Percentiles rank a stretch among this genome's conserved stretches.
Conservation (phyloP, 2,329 filamentous ascomycete species). For the Diplodia sapinea region DNA sequence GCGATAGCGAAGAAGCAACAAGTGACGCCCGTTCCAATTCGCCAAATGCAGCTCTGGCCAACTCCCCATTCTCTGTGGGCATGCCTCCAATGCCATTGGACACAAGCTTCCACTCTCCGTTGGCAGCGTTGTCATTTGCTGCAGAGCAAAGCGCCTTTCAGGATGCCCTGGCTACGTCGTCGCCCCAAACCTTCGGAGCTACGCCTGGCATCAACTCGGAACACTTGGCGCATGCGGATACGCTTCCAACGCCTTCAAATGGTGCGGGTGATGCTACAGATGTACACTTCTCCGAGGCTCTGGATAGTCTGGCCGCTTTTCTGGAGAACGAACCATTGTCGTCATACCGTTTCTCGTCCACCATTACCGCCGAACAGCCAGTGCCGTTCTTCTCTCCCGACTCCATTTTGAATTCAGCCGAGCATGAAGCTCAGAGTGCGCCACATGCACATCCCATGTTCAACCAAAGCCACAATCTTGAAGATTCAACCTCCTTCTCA, state of each 20-base stretch:
- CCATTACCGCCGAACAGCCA: constrained; percentile 50
- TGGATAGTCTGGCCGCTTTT: constrained; percentile 48
- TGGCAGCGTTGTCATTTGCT: constrained; percentile 9
- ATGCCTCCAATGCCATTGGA: constrained; percentile 3
- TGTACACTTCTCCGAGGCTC: constrained; percentile 38
- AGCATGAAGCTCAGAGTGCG: constrained; percentile 35
- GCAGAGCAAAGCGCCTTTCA: constrained; percentile 18
- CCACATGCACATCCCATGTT: constrained; percentile 31
- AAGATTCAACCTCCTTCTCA: constrained; percentile 44
- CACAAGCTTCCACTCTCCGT: constrained; percentile 11
- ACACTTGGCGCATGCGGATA: background rate
- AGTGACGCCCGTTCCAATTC: background rate
- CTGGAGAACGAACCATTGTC: constrained; percentile 47
- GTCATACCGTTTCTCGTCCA: constrained; percentile 48
- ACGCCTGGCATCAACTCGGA: constrained; percentile 5
- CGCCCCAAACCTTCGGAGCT: background rate
- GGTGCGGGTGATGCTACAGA: constrained; percentile 26
- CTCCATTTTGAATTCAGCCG: constrained; percentile 42
- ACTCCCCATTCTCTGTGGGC: background rate
- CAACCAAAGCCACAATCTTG: constrained; percentile 33
- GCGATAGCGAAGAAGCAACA: background rate
- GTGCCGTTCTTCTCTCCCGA: constrained; percentile 52
- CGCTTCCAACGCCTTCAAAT: constrained; percentile 26
- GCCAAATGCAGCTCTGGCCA: background rate
- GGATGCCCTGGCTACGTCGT: constrained; percentile 14